phyloP scores from a whole-genome alignment of 2,329 filamentous ascomycete genomes.

The Orbilia oligospora region DNA sequence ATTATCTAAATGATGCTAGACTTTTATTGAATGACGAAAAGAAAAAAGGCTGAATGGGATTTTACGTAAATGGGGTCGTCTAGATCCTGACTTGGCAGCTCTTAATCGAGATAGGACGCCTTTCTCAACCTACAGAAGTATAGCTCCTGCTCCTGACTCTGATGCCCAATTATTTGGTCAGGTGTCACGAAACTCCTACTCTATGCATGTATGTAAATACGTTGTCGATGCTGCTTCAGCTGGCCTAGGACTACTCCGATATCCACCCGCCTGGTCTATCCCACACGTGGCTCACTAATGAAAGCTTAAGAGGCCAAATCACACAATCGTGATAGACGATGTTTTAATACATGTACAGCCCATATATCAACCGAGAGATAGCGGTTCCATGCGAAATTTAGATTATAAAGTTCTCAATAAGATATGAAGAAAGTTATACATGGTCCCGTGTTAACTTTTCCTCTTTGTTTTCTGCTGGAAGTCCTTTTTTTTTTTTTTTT shows the following conservation, averaged over 20 bases:
- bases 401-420: constrained; percentile 8
- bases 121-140: constrained; percentile 3
- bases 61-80: constrained; percentile 49
- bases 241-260: constrained; percentile 44
- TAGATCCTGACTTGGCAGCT: constrained; percentile 47
- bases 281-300: constrained; percentile 51
- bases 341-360: constrained; percentile 20
- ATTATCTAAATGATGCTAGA: constrained; percentile 44
- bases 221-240: constrained; percentile 27
- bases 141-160: constrained; percentile 9
- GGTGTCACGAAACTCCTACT: constrained; percentile 36
- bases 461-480: neutral
- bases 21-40: constrained; percentile 36
- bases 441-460: neutral
- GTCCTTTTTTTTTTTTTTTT: constrained; percentile 2
- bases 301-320: constrained; percentile 22
- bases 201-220: too few relatives aligned
- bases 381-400: constrained; percentile 18
- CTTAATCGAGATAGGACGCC: constrained; percentile 41
- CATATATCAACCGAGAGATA: constrained; percentile 46
- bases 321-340: constrained; percentile 28
- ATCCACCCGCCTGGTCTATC: constrained; percentile 41
- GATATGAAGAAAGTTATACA: neutral
- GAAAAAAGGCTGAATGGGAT: constrained; percentile 53
- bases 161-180: constrained; percentile 55